Evolutionary conservation across 768 basidiomycete genomes (phyloP), one percentile per base, ranked within the genome.

Genomic region (Hebeloma cylindrosporum): DNA sequence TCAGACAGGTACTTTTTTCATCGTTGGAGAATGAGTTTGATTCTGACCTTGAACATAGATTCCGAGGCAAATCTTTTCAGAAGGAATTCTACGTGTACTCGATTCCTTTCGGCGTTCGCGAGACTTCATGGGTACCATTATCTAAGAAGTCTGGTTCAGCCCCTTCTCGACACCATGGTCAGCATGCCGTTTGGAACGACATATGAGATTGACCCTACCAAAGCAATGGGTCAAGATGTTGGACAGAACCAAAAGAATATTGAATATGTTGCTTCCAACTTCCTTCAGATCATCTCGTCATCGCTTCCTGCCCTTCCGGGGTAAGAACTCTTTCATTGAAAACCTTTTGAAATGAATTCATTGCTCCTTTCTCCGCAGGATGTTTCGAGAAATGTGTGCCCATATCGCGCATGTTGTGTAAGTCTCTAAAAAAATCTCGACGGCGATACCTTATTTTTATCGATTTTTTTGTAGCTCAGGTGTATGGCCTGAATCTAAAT

Each of bases 101-200:
- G 88, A 31, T 84, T 97, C 46, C 67, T 96, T 33, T 90, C 90
- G 5, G 80, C 83, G 2, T 94, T 94, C 55, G 90, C 89, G 3
- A 83, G 77, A 59, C 80, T 87, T n/a, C 90, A 93, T 49, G 94
- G 93, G 3, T 96, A 95, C 63, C 83, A 84, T 45, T 96, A 95
- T 62, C 71, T 96, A n/a, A 78, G 93, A 14, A 79, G 75, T 33
- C 73, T 94, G 17, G 77, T 95, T 34, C 70, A 77, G 31, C 90
- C 92, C 3, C 71, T 95, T 22, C 75, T 96, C 51, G 77, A 83
- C 52, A 79, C 78, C 16, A 87, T 96, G 77, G 65, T 75, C 4
- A 70, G 78, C 4, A 76, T 88, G 64, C 88, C 91, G 2, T 60
- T 79, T 5, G 89, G 84, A 7, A 80, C 80, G 44, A 79, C 80